A percentile compares a stretch with the other conserved stretches of the same genome.
Conservation (phyloP, 2,329 filamentous ascomycete species). For the Fusarium udum region DNA sequence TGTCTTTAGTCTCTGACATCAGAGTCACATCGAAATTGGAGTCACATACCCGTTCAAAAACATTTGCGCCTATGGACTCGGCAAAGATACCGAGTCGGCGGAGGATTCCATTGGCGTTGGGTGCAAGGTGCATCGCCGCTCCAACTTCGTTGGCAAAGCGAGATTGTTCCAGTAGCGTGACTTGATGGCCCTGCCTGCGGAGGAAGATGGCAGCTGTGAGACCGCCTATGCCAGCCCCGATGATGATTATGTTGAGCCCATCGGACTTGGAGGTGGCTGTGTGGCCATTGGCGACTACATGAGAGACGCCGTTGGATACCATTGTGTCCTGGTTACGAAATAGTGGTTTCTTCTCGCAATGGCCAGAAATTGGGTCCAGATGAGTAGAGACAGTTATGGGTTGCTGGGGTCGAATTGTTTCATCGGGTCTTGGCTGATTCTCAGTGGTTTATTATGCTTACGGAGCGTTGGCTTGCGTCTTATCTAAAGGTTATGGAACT, state of each 20-base stretch:
- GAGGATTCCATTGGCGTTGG: slow-evolving; percentile 69
- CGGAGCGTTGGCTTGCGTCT: background rate
- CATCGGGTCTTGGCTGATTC: accelerated
- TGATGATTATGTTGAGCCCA: slow-evolving; percentile 19
- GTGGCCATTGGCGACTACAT: background rate
- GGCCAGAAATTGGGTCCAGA: accelerated
- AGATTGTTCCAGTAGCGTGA: slow-evolving; percentile 42
- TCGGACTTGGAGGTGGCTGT: accelerated
- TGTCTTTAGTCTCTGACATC: accelerated
- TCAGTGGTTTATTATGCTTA: accelerated
- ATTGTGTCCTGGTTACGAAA: background rate
- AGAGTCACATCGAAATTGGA: accelerated
- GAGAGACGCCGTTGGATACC: background rate
- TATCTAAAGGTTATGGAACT: background rate
- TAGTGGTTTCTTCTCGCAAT: background rate
- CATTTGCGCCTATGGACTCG: slow-evolving; percentile 52
- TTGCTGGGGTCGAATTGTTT: background rate
- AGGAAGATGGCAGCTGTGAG: slow-evolving; percentile 59
- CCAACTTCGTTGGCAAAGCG: slow-evolving; percentile 65
- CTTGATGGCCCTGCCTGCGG: slow-evolving; percentile 57
- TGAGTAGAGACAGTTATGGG: background rate
- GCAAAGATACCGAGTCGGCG: slow-evolving; percentile 51
- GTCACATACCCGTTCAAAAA: background rate
- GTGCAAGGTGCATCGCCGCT: slow-evolving; percentile 68
- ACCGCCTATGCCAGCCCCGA: slow-evolving; percentile 56